phyloP scores from a whole-genome alignment of 2,329 filamentous ascomycete genomes.

The Talaromyces sp. region DNA sequence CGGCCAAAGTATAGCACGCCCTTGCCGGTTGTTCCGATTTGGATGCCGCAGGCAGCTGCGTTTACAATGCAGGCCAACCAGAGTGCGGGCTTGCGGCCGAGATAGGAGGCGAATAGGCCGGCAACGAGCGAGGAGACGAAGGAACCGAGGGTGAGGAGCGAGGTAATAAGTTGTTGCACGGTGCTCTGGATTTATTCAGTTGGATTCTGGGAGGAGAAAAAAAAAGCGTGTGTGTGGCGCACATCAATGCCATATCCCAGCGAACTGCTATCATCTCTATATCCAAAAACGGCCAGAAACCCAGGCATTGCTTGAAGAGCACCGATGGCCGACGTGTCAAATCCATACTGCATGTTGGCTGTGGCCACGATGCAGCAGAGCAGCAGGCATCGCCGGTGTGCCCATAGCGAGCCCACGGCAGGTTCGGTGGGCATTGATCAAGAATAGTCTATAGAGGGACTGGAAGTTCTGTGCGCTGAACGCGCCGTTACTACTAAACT shows the following conservation, averaged over 20 bases:
- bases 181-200: no score
- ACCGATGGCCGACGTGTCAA: constrained; percentile 44
- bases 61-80: constrained; percentile 47
- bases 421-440: neutral
- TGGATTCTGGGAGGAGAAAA: no score
- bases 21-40: constrained; percentile 38
- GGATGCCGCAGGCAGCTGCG: constrained; percentile 38
- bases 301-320: constrained; percentile 49
- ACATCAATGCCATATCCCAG: constrained; percentile 19
- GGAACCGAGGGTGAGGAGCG: constrained; percentile 47
- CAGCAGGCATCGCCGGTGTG: constrained; percentile 40
- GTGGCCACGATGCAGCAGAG: constrained; percentile 44
- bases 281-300: constrained; percentile 48
- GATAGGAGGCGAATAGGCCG: constrained; percentile 43
- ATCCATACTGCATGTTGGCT: constrained; percentile 50
- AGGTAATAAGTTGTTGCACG: constrained; percentile 51
- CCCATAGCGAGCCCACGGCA: neutral
- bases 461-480: no score
- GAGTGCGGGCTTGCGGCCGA: constrained; percentile 42
- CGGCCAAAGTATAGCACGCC: constrained; percentile 43
- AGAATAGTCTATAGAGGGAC: no score
- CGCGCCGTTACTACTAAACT: no score
- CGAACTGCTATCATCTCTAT: constrained; percentile 32
- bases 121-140: constrained; percentile 47
- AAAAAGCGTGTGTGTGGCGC: no score